Evolutionary conservation across 768 basidiomycete species (phyloP).

Genomic region (Russula dissimulans): DNA sequence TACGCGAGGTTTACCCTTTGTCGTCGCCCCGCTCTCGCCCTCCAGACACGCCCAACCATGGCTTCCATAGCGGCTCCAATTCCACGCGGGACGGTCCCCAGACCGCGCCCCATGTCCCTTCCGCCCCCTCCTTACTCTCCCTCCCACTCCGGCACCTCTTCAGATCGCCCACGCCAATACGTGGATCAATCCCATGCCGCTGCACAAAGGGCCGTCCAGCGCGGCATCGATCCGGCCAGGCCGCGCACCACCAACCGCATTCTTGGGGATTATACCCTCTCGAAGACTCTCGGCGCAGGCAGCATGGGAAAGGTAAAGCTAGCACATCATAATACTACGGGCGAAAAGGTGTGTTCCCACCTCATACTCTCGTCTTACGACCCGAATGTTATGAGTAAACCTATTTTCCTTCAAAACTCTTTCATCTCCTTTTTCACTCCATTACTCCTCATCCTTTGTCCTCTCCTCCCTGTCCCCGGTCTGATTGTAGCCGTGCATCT

Average conservation of each 20-base stretch:
- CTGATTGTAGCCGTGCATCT: neutral
- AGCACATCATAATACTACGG: slow-evolving; percentile 77
- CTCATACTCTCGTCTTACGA: slow-evolving; percentile 58
- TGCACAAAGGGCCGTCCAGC: slow-evolving; percentile 6
- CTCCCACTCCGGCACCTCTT: slow-evolving; percentile 22
- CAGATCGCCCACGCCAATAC: slow-evolving; percentile 23
- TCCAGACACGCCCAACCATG: slow-evolving; percentile 9
- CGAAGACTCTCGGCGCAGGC: slow-evolving; percentile 94
- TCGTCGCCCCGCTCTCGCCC: slow-evolving; percentile 26
- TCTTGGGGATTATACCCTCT: slow-evolving; percentile 90
- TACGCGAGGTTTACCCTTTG: slow-evolving; percentile 23
- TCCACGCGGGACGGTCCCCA: slow-evolving; percentile 22
- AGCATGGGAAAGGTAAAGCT: slow-evolving; percentile 99
- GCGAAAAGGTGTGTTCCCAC: slow-evolving; percentile 68
- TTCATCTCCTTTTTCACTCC: neutral
- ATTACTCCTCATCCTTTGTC: no score
- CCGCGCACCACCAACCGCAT: slow-evolving; percentile 39
- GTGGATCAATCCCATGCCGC: slow-evolving; percentile 19
- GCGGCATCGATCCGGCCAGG: slow-evolving; percentile 22
- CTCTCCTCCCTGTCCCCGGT: neutral
- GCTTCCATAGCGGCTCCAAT: slow-evolving; percentile 13
- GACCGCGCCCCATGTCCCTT: slow-evolving; percentile 64
- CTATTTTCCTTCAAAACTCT: neutral
- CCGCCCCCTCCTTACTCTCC: slow-evolving; percentile 49
- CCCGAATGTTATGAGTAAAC: neutral